phyloP scores from a whole-genome alignment of 805 yeast species.

The Tetrapisispora nanseiensis region DNA sequence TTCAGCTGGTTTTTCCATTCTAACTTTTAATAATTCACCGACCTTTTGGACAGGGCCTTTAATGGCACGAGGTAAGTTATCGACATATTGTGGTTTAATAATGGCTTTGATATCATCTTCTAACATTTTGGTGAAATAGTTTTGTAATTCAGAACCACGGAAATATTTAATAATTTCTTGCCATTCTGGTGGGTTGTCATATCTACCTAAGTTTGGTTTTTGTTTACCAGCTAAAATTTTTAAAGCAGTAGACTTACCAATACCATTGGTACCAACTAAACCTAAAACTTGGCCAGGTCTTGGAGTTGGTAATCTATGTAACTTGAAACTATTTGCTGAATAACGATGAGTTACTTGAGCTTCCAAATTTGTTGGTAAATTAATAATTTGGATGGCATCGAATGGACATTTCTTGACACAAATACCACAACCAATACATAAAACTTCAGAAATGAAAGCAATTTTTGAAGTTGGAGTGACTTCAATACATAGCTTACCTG shows the following conservation, averaged over 20 bases:
- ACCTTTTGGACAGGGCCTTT: slow-evolving; percentile 83
- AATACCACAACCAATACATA: slow-evolving; percentile 99
- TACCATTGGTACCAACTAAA: slow-evolving; percentile 97
- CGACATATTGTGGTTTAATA: slow-evolving; percentile 97
- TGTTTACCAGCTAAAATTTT: slow-evolving; percentile 96
- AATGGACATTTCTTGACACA: slow-evolving; percentile 98
- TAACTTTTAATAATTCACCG: slow-evolving; percentile 68
- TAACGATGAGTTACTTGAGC: slow-evolving; percentile 91
- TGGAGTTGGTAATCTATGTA: slow-evolving; percentile 95
- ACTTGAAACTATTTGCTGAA: slow-evolving; percentile 94
- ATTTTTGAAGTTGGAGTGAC: slow-evolving; percentile 84
- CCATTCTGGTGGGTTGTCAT: slow-evolving; percentile 97
- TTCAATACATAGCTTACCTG: slow-evolving; percentile 96
- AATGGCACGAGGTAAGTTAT: slow-evolving; percentile 92
- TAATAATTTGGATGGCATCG: slow-evolving; percentile 92
- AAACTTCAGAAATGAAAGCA: slow-evolving; percentile 85
- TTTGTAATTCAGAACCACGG: slow-evolving; percentile 96
- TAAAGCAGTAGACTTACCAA: slow-evolving; percentile 94
- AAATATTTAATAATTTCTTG: slow-evolving; percentile 81
- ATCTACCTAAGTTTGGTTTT: slow-evolving; percentile 91
- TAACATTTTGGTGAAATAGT: slow-evolving; percentile 84
- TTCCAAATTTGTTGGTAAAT: slow-evolving; percentile 91
- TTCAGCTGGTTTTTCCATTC: slow-evolving; percentile 58
- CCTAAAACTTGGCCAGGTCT: slow-evolving; percentile 99
- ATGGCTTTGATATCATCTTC: slow-evolving; percentile 95